Evolutionary conservation across 2,329 filamentous ascomycete genomes (phyloP).

Genomic region (Colletotrichum sp.): DNA sequence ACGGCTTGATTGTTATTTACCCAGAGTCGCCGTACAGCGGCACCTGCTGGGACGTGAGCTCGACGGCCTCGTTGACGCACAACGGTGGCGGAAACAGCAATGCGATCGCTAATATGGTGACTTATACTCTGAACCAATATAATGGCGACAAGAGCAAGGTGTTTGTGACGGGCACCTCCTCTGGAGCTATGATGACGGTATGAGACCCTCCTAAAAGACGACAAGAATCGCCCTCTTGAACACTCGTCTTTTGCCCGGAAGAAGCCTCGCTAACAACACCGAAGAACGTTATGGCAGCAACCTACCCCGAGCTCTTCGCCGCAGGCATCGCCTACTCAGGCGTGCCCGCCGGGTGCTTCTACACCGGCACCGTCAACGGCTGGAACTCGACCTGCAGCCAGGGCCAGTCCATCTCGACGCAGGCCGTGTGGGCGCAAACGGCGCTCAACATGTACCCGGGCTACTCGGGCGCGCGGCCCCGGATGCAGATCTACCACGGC

Average conservation of each 20-base stretch:
- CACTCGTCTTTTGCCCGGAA: background rate
- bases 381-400: slow-evolving; percentile 60
- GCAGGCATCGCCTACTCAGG: slow-evolving; percentile 50
- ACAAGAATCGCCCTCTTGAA: fast-evolving
- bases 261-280: background rate
- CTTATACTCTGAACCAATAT: slow-evolving; percentile 58
- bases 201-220: background rate
- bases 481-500: slow-evolving; percentile 65
- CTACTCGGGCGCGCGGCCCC: slow-evolving; percentile 54
- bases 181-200: slow-evolving; percentile 56
- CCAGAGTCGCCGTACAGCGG: slow-evolving; percentile 56
- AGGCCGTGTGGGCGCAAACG: slow-evolving; percentile 52
- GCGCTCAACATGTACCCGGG: slow-evolving; percentile 52
- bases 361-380: slow-evolving; percentile 41
- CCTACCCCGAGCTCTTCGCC: slow-evolving; percentile 53
- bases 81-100: slow-evolving; percentile 62
- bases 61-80: slow-evolving; percentile 54
- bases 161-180: slow-evolving; percentile 57
- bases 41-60: slow-evolving; percentile 65
- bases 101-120: slow-evolving; percentile 64
- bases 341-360: slow-evolving; percentile 49
- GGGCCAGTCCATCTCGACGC: slow-evolving; percentile 46
- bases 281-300: slow-evolving; percentile 49
- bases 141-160: slow-evolving; percentile 54
- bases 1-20: slow-evolving; percentile 58